phyloP scores from a whole-genome alignment of 2,329 filamentous ascomycete species.

The Colletotrichum cereale region DNA sequence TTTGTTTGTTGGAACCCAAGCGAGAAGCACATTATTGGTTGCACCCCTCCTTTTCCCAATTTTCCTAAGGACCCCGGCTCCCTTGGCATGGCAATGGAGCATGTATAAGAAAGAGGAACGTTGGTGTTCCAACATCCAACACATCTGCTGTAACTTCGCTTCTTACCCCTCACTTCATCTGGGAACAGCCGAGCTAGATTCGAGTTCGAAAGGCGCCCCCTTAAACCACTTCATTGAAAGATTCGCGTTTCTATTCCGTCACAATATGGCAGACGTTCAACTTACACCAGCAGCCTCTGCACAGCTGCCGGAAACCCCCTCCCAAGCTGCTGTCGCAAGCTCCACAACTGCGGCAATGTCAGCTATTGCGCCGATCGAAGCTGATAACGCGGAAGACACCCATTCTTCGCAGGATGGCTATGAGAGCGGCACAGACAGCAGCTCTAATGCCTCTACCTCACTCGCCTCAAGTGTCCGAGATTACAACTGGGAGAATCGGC shows the following conservation, averaged over 20 bases:
- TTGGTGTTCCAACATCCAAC: no score
- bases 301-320: not conserved
- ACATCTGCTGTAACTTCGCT: no score
- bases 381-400: not conserved
- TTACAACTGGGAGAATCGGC: conserved; percentile 56
- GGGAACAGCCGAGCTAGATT: not conserved
- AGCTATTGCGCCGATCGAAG: not conserved
- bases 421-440: conserved; percentile 41
- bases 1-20: not conserved
- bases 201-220: not conserved
- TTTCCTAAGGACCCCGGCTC: not conserved
- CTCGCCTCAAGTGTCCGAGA: conserved; percentile 52
- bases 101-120: no score
- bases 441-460: conserved; percentile 44
- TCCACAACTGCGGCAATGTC: not conserved
- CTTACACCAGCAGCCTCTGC: not conserved
- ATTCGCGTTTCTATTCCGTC: not conserved
- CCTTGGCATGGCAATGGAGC: no score
- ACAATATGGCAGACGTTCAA: not conserved
- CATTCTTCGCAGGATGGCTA: not conserved
- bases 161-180: not conserved
- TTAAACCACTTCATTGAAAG: not conserved
- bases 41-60: not conserved
- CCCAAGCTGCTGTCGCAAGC: not conserved
- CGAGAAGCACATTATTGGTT: not conserved